Evolutionary conservation across 2,329 filamentous ascomycete genomes (phyloP).

Genomic region (Stromatinia cepivora): DNA sequence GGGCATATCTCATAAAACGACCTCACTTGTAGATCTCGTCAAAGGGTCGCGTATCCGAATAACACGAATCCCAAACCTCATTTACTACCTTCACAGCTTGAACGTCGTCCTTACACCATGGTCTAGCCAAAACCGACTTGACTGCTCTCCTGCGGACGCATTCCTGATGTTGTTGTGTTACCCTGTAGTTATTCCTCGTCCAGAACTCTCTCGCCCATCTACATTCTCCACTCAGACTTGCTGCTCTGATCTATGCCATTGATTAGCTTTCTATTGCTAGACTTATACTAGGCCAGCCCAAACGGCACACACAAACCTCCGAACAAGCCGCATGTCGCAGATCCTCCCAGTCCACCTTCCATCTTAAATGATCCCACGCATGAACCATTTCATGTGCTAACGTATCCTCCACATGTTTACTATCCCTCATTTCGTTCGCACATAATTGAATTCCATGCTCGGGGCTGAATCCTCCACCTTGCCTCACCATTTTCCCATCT

Average conservation of each 20-base stretch:
- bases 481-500: slow-evolving; percentile 55
- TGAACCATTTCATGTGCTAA: slow-evolving; percentile 98
- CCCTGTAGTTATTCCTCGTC: slow-evolving; percentile 77
- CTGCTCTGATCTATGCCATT: slow-evolving; percentile 74
- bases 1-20: slow-evolving; percentile 16
- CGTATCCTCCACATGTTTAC: slow-evolving; percentile 86
- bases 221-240: slow-evolving; percentile 91
- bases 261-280: slow-evolving; percentile 28
- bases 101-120: slow-evolving; percentile 78
- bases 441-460: slow-evolving; percentile 88
- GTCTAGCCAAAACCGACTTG: slow-evolving; percentile 74
- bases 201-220: slow-evolving; percentile 86
- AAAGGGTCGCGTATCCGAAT: slow-evolving; percentile 89
- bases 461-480: slow-evolving; percentile 81
- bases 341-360: slow-evolving; percentile 81
- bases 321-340: slow-evolving; percentile 90
- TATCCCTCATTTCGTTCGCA: slow-evolving; percentile 82
- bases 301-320: slow-evolving; percentile 60
- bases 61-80: slow-evolving; percentile 98
- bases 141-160: slow-evolving; percentile 84
- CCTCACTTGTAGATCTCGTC: slow-evolving; percentile 86
- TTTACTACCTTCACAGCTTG: slow-evolving; percentile 89
- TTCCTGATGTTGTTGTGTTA: slow-evolving; percentile 91
- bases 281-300: not conserved
- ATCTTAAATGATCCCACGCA: slow-evolving; percentile 89